phyloP scores from a whole-genome alignment of 2,329 filamentous ascomycete genomes.

The Intubia oerlemansii region DNA sequence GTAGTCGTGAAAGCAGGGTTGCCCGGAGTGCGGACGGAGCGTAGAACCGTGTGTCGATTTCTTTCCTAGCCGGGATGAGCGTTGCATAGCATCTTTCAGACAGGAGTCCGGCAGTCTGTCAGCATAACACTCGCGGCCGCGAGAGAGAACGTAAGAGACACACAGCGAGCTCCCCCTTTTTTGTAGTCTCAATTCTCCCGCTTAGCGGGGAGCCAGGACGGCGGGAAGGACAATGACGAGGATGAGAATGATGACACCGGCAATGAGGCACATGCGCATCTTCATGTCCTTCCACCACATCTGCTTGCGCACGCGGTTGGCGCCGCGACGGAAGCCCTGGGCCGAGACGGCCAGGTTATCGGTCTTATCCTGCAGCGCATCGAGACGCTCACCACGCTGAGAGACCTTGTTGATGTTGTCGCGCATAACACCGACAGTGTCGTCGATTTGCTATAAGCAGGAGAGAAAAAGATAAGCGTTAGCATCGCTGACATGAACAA shows the following conservation, averaged over 20 bases:
- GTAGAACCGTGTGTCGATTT: too few species aligned
- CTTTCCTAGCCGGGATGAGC: too few species aligned
- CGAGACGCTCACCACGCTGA: conserved; percentile 74
- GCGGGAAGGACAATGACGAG: conserved; percentile 86
- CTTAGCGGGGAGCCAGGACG: too few species aligned
- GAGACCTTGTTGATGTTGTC: conserved; percentile 96
- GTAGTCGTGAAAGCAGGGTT: too few species aligned
- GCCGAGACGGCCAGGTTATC: conserved; percentile 84
- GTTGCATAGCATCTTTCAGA: too few species aligned
- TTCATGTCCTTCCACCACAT: conserved; percentile 99
- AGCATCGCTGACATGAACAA: background rate
- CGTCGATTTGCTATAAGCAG: conserved; percentile 91
- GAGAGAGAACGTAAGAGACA: too few species aligned
- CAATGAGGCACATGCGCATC: conserved; percentile 94
- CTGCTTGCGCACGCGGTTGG: conserved; percentile 87
- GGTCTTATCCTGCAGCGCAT: conserved; percentile 82
- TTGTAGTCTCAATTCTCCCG: too few species aligned
- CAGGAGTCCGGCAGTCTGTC: too few species aligned
- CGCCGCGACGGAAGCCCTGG: conserved; percentile 86
- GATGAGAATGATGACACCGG: conserved; percentile 77
- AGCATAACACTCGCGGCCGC: too few species aligned
- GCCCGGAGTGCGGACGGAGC: too few species aligned
- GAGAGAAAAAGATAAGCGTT: too few species aligned
- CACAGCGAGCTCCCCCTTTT: too few species aligned
- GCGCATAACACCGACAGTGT: conserved; percentile 85